These are phyloP conservation scores for Sphaerulina vaccinii DNA, from an alignment of 2,329 filamentous ascomycete genomes.

Conservation along the genomic window DNA sequence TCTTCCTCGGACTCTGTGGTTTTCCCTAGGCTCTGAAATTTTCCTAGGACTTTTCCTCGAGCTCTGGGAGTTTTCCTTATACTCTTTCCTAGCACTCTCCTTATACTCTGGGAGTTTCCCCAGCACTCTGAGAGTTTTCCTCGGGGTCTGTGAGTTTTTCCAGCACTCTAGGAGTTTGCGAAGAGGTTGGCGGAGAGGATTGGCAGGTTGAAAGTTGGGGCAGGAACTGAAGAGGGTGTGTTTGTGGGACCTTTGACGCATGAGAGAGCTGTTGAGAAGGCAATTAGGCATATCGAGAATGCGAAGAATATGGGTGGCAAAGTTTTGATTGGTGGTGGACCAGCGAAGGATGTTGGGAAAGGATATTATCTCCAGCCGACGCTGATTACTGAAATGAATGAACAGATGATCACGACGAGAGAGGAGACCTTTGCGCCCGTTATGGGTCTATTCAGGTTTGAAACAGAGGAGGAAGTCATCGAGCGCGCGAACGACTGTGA, in stretches of 20 bases:
- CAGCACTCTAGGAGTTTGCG: no score
- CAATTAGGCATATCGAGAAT: conserved; percentile 75
- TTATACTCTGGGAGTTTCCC: no score
- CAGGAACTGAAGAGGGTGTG: conserved; percentile 17
- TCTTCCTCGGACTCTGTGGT: no score
- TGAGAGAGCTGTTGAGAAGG: conserved; percentile 75
- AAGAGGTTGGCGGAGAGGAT: conserved; percentile 51
- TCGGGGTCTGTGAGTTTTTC: no score
- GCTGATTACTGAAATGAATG: conserved; percentile 80
- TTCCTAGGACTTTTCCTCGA: no score
- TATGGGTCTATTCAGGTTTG: conserved; percentile 83
- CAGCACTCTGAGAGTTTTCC: no score
- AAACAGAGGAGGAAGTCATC: conserved; percentile 85
- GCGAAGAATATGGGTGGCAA: conserved; percentile 74
- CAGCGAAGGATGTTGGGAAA: conserved; percentile 13
- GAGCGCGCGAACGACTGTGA: conserved; percentile 75
- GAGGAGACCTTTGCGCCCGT: conserved; percentile 98
- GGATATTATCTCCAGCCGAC: conserved; percentile 86
- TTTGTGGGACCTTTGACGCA: conserved; percentile 73
- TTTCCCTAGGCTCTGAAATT: no score
- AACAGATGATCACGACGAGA: conserved; percentile 75
- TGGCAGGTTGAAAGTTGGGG: conserved; percentile 22
- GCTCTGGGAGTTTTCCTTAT: no score
- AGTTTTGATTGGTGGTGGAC: conserved; percentile 66
- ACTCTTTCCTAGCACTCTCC: no score